Conservation (phyloP, 164 flowering plant genomes). For the Annona cherimola region DNA sequence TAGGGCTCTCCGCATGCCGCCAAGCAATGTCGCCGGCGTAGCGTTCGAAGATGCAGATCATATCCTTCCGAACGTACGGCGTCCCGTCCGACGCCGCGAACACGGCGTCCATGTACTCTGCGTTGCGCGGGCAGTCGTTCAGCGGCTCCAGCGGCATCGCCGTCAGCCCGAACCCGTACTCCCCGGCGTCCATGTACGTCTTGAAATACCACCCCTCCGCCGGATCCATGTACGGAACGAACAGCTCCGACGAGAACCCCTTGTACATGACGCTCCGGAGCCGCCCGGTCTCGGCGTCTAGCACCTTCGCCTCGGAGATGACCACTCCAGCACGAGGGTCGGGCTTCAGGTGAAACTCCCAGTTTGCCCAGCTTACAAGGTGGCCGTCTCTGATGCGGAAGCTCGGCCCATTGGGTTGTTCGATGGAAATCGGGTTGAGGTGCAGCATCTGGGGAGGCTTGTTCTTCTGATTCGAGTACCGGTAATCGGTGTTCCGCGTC, state of each 20-base stretch:
- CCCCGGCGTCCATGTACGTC: constrained; percentile 74
- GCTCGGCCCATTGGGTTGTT: constrained; percentile 60
- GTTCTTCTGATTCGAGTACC: constrained; percentile 10
- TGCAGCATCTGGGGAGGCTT: constrained; percentile 14
- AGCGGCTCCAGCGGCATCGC: constrained; percentile 53
- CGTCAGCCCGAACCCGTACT: constrained; percentile 51
- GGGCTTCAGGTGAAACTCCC: constrained; percentile 62
- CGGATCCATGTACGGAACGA: constrained; percentile 78
- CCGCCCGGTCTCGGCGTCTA: constrained; percentile 44
- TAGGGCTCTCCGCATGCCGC: constrained; percentile 46
- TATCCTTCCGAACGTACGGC: constrained; percentile 39
- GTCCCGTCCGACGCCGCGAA: constrained; percentile 44
- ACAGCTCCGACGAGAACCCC: constrained; percentile 62
- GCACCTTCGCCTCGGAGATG: constrained; percentile 49
- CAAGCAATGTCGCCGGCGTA: constrained; percentile 63
- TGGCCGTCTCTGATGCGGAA: constrained; percentile 40
- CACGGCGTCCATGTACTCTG: constrained; percentile 56
- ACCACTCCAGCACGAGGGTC: constrained; percentile 59
- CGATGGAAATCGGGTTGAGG: constrained; percentile 54
- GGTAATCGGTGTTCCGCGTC: constrained; percentile 39
- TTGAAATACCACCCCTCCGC: constrained; percentile 58
- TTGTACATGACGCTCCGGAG: constrained; percentile 59
- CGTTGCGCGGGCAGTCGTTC: constrained; percentile 60
- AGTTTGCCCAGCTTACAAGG: constrained; percentile 59
- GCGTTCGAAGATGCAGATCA: constrained; percentile 55